Evolutionary conservation across 495 filamentous ascomycete genomes (phyloP).

Genomic region (Pyrenopolyporus hunteri): DNA sequence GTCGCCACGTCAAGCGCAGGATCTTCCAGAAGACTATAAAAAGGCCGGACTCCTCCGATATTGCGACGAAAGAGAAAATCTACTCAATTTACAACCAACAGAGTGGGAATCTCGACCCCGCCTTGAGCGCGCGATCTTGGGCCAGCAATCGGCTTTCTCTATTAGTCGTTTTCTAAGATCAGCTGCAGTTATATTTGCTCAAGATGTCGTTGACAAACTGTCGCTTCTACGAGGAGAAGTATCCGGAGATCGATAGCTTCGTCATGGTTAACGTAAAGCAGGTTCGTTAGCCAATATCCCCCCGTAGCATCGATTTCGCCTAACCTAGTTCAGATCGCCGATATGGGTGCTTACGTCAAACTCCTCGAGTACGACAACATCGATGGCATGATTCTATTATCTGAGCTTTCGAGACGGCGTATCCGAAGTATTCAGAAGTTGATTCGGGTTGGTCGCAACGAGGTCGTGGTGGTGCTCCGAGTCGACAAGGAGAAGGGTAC

Average conservation of each 20-base stretch:
- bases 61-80: neutral
- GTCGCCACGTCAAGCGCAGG: slow-evolving; percentile 13
- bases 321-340: slow-evolving; percentile 75
- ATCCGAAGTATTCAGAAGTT: slow-evolving; percentile 99
- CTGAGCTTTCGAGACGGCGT: slow-evolving; percentile 93
- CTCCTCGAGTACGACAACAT: slow-evolving; percentile 99
- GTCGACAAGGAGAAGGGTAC: slow-evolving; percentile 98
- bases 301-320: slow-evolving; percentile 6
- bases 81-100: slow-evolving; percentile 13
- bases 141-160: slow-evolving; percentile 26
- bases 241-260: slow-evolving; percentile 97
- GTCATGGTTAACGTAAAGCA: slow-evolving; percentile 99
- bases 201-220: slow-evolving; percentile 97
- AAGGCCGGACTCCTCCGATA: neutral
- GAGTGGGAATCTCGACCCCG: slow-evolving; percentile 14
- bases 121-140: slow-evolving; percentile 35
- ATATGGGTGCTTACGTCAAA: slow-evolving; percentile 99
- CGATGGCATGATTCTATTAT: slow-evolving; percentile 98
- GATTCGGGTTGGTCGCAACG: slow-evolving; percentile 95
- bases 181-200: slow-evolving; percentile 30
- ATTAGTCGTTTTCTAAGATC: slow-evolving; percentile 1
- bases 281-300: slow-evolving; percentile 55
- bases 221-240: slow-evolving; percentile 98
- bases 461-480: slow-evolving; percentile 96
- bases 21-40: neutral